Evolutionary conservation across 2,329 filamentous ascomycete genomes (phyloP).

Genomic region (Diatrype stigma): DNA sequence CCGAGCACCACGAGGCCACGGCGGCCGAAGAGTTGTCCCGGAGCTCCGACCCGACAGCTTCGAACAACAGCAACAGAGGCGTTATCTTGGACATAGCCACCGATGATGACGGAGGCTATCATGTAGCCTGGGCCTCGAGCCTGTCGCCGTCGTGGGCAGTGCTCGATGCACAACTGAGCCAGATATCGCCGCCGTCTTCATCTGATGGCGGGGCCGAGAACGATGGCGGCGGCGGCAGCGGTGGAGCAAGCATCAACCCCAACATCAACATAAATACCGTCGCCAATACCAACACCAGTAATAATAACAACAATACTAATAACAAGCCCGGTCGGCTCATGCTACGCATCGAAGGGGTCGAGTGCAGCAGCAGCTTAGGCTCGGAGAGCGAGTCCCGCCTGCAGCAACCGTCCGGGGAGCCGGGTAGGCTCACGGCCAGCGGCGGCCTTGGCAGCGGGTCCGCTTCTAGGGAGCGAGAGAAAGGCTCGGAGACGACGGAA

Average conservation of each 20-base stretch:
- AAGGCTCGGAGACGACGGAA: constrained; percentile 31
- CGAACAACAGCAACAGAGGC: constrained; percentile 34
- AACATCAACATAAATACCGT: background rate
- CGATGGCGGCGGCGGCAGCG: constrained; percentile 32
- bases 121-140: constrained; percentile 65
- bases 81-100: constrained; percentile 53
- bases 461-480: constrained; percentile 20
- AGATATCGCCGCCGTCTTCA: constrained; percentile 31
- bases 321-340: constrained; percentile 45
- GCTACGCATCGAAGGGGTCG: constrained; percentile 57
- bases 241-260: constrained; percentile 17
- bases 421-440: constrained; percentile 22
- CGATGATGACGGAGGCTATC: constrained; percentile 38
- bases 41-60: constrained; percentile 20
- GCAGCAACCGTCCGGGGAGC: constrained; percentile 21
- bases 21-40: constrained; percentile 23
- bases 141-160: constrained; percentile 70
- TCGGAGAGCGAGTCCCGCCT: constrained; percentile 32
- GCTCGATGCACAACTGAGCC: constrained; percentile 41
- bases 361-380: constrained; percentile 25
- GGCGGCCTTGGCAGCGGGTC: constrained; percentile 25
- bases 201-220: constrained; percentile 28
- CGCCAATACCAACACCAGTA: background rate
- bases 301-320: constrained; percentile 15
- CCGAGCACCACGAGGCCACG: constrained; percentile 32